These are phyloP conservation scores for Silene latifolia DNA, from an alignment of 148 eudicot genomes.

Conservation along the genomic window DNA sequence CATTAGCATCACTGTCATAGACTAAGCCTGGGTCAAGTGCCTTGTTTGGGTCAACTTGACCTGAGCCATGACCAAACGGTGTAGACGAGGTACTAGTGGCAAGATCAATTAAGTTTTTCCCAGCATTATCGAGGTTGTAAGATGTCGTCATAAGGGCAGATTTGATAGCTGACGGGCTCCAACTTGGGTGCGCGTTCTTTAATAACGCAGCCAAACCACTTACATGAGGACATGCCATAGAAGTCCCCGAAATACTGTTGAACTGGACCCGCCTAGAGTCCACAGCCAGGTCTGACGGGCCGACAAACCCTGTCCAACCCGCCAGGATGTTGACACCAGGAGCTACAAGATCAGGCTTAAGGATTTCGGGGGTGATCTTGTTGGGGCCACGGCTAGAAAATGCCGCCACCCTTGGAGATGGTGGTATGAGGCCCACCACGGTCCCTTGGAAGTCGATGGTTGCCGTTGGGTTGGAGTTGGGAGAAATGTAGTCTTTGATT, in stretches of 20 bases:
- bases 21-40: constrained; percentile 78
- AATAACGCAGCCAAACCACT: constrained; percentile 83
- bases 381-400: constrained; percentile 48
- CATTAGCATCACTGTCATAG: constrained; percentile 44
- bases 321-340: no score
- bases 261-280: constrained; percentile 76
- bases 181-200: constrained; percentile 55
- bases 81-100: constrained; percentile 66
- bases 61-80: constrained; percentile 72
- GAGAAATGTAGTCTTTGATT: constrained; percentile 45
- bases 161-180: constrained; percentile 82
- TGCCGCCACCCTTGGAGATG: constrained; percentile 75
- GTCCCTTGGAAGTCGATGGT: constrained; percentile 66
- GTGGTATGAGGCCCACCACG: constrained; percentile 50
- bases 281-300: constrained; percentile 55
- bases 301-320: constrained; percentile 29
- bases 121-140: constrained; percentile 56
- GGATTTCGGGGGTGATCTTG: no score
- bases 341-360: no score
- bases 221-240: constrained; percentile 98
- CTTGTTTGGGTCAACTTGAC: constrained; percentile 80
- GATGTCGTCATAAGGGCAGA: constrained; percentile 95
- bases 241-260: constrained; percentile 89
- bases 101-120: constrained; percentile 61
- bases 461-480: constrained; percentile 62